Conservation (phyloP, 257 asterid genomes). For the Fraxinus anomala region DNA sequence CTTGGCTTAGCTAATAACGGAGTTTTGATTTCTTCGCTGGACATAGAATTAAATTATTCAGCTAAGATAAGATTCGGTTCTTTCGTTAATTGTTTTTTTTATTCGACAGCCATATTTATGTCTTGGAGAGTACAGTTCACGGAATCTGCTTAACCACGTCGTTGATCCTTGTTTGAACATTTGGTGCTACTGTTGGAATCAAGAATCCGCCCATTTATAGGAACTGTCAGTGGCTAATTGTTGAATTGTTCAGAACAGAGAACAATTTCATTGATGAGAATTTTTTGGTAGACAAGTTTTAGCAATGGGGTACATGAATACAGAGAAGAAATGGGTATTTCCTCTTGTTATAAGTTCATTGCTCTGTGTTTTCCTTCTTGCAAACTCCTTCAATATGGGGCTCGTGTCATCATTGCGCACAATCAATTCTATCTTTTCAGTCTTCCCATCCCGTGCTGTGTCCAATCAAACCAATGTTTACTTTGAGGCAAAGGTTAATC, state of each 20-base stretch:
- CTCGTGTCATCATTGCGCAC: slow-evolving; percentile 55
- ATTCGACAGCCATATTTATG: slow-evolving; percentile 24
- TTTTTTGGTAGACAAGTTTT: slow-evolving; percentile 29
- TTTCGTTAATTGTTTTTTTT: slow-evolving; percentile 16
- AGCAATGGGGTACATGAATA: slow-evolving; percentile 59
- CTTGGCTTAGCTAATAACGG: too few relatives aligned
- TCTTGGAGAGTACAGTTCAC: slow-evolving; percentile 19
- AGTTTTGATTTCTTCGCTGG: too few relatives aligned
- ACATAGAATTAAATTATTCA: too few relatives aligned
- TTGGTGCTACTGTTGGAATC: slow-evolving; percentile 36
- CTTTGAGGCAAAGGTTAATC: slow-evolving; percentile 48
- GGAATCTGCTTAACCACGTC: slow-evolving; percentile 35
- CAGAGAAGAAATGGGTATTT: slow-evolving; percentile 82
- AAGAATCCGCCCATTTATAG: background rate
- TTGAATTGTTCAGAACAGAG: slow-evolving; percentile 20
- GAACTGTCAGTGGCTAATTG: slow-evolving; percentile 25
- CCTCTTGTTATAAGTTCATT: slow-evolving; percentile 68
- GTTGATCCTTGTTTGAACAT: slow-evolving; percentile 31
- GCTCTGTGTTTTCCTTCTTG: slow-evolving; percentile 58
- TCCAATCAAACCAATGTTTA: slow-evolving; percentile 36
- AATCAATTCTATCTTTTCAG: slow-evolving; percentile 56
- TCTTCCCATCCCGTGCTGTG: slow-evolving; percentile 48
- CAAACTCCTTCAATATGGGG: slow-evolving; percentile 70
- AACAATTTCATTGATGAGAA: slow-evolving; percentile 26
- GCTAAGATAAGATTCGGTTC: background rate